These are phyloP conservation scores for Sporothrix sp. DNA, from an alignment of 2,329 filamentous ascomycete genomes.

Conservation along the genomic window DNA sequence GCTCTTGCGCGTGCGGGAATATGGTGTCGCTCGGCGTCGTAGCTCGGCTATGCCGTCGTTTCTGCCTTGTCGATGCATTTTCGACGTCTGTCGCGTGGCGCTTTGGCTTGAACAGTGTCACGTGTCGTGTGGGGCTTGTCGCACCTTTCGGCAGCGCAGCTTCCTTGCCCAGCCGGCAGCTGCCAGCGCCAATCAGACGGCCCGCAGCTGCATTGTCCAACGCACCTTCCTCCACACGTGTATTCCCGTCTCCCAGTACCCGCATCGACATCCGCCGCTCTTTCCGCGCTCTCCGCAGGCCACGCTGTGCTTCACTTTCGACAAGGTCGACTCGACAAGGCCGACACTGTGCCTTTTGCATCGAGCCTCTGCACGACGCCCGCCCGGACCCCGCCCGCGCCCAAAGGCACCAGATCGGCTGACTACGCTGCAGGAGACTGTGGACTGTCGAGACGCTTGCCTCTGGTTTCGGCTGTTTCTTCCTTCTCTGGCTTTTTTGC, in stretches of 20 bases:
- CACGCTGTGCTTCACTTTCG: neutral
- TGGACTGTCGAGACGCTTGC: too few relatives aligned
- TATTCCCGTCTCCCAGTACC: neutral
- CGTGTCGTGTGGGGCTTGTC: neutral
- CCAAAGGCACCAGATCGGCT: too few relatives aligned
- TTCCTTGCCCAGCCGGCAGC: too few relatives aligned
- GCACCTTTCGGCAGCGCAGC: too few relatives aligned
- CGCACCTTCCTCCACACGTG: neutral
- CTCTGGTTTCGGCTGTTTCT: too few relatives aligned
- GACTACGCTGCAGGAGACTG: too few relatives aligned
- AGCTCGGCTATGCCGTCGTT: neutral
- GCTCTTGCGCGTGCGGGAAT: neutral
- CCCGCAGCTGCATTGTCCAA: neutral
- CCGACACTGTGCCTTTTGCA: too few relatives aligned
- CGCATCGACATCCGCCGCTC: neutral
- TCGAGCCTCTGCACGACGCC: too few relatives aligned
- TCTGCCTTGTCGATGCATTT: conserved; percentile 1
- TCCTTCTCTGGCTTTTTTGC: too few relatives aligned
- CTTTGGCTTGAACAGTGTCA: neutral
- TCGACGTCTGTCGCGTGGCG: neutral
- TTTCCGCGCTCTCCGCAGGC: neutral
- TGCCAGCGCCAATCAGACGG: conserved; percentile 11
- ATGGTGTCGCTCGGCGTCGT: neutral
- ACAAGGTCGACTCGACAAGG: neutral
- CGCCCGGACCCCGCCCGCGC: too few relatives aligned